phyloP scores from a whole-genome alignment of 2,329 filamentous ascomycete species.

The Aureobasidium vineae region DNA sequence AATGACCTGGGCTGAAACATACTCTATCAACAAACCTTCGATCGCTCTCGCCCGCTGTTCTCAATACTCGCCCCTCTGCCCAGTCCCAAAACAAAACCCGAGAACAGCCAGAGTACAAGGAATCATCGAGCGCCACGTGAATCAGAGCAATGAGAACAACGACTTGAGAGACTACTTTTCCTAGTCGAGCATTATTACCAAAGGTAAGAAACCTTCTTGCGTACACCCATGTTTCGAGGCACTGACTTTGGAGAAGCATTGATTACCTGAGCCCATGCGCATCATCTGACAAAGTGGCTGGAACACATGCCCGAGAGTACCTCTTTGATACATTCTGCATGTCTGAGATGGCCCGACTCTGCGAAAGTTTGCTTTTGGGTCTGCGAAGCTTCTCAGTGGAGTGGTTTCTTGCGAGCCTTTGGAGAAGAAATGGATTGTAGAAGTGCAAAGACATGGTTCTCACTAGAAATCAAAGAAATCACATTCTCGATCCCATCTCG shows the following conservation, averaged over 20 bases:
- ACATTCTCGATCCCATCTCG: not conserved
- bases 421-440: not conserved
- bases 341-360: not conserved
- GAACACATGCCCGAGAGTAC: not conserved
- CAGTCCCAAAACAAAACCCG: no score
- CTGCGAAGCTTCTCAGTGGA: no score
- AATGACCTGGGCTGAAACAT: not conserved
- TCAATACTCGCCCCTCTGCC: no score
- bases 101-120: no score
- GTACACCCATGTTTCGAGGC: not conserved
- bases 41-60: no score
- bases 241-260: not conserved
- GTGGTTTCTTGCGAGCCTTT: not conserved
- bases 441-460: not conserved
- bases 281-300: not conserved
- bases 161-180: not conserved
- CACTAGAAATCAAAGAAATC: not conserved
- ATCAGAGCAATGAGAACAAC: no score
- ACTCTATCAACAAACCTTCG: no score
- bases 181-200: not conserved
- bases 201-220: not conserved
- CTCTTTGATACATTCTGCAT: not conserved
- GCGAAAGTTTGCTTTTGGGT: not conserved
- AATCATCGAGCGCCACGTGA: no score
- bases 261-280: not conserved